These are phyloP conservation scores for Globisporangium uncinulatum DNA, from an alignment of 352 stramenopile species.

Conservation along the genomic window DNA sequence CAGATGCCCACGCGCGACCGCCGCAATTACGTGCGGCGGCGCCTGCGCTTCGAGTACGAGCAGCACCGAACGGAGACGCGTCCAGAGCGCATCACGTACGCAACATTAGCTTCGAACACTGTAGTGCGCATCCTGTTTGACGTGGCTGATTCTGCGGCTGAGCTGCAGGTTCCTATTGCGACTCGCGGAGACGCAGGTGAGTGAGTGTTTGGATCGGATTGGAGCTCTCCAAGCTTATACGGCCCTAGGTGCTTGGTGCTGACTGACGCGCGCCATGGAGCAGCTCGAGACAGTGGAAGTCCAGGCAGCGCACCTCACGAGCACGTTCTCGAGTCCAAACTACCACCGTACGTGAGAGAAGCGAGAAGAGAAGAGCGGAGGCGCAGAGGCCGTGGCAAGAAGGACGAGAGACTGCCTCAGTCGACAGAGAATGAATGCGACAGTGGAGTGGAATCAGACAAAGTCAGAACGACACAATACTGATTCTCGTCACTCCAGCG, in stretches of 20 bases:
- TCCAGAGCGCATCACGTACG: slow-evolving; percentile 51
- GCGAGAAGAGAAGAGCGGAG: no score
- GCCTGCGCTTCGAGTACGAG: slow-evolving; percentile 68
- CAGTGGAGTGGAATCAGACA: no score
- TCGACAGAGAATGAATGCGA: no score
- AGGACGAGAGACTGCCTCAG: no score
- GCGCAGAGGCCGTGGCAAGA: no score
- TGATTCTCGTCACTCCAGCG: no score
- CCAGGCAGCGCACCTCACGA: slow-evolving; percentile 53
- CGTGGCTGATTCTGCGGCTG: not conserved
- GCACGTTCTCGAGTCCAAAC: slow-evolving; percentile 56
- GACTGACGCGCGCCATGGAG: not conserved
- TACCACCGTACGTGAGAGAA: slow-evolving; percentile 40
- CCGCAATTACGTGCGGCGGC: slow-evolving; percentile 54
- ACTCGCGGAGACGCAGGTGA: slow-evolving; percentile 59
- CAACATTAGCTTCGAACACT: no score
- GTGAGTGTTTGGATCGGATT: not conserved
- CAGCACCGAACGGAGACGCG: slow-evolving; percentile 47
- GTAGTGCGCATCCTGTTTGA: no score
- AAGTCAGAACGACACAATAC: no score
- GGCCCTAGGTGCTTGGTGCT: not conserved
- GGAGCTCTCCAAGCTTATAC: not conserved
- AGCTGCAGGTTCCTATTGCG: slow-evolving; percentile 31
- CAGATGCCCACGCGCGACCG: slow-evolving; percentile 68
- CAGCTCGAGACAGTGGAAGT: slow-evolving; percentile 72